Evolutionary conservation across 2,329 filamentous ascomycete species (phyloP).

Genomic region (Xylariaceae sp.): DNA sequence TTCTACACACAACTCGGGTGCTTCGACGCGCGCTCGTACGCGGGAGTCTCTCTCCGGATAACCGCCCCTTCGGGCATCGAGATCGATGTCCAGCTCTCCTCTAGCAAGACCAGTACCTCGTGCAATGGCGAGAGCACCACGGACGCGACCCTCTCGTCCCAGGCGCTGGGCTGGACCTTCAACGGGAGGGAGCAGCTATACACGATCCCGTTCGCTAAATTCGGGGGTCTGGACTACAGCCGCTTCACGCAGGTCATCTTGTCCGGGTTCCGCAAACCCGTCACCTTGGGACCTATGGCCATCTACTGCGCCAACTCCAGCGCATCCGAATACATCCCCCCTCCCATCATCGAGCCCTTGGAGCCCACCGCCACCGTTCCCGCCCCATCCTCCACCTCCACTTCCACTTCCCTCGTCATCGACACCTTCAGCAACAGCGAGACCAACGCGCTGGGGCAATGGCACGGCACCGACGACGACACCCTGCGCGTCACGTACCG

Average conservation of each 20-base stretch:
- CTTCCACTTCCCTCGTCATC: conserved; percentile 48
- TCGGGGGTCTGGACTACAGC: conserved; percentile 42
- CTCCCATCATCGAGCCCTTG: conserved; percentile 35
- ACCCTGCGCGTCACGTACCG: conserved; percentile 45
- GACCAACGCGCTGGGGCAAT: conserved; percentile 56
- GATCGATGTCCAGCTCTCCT: conserved; percentile 47
- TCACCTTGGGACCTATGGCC: conserved; percentile 51
- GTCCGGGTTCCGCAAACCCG: conserved; percentile 38
- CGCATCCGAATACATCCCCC: conserved; percentile 43
- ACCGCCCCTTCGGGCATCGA: conserved; percentile 46
- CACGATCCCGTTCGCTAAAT: conserved; percentile 51
- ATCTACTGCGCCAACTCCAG: conserved; percentile 50
- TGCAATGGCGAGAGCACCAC: conserved; percentile 37
- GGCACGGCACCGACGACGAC: conserved; percentile 60
- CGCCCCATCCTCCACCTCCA: conserved; percentile 44
- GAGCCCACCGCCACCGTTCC: conserved; percentile 43
- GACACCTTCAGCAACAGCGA: conserved; percentile 52
- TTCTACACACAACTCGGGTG: conserved; percentile 55
- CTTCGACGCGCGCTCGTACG: conserved; percentile 45
- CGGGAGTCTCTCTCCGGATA: conserved; percentile 51
- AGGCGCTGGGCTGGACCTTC: conserved; percentile 54
- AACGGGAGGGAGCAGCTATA: conserved; percentile 56
- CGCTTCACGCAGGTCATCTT: conserved; percentile 50
- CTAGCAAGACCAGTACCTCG: conserved; percentile 28
- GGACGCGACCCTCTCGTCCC: conserved; percentile 37